Conservation (phyloP, 306 rosid species). For the Hylodesmum podocarpum region DNA sequence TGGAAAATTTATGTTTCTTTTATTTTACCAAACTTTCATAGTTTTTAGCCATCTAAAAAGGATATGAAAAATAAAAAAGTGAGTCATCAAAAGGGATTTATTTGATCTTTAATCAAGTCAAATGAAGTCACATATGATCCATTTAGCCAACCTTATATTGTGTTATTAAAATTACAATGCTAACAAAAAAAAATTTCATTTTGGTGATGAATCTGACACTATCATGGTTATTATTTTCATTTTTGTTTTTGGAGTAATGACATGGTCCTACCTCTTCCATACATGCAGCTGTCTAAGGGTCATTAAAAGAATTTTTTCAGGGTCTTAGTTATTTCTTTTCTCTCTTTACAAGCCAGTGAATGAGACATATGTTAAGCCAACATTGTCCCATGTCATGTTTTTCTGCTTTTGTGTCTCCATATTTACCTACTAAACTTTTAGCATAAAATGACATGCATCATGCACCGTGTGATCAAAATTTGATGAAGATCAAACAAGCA, state of each 20-base stretch:
- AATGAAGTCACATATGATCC: no score
- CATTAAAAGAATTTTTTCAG: constrained; percentile 29
- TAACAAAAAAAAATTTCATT: neutral
- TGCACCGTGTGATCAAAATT: constrained; percentile 21
- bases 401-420: constrained; percentile 2
- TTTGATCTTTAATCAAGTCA: no score
- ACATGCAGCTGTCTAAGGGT: constrained; percentile 41
- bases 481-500: neutral
- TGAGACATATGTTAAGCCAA: constrained; percentile 43
- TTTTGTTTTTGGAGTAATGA: constrained; percentile 33
- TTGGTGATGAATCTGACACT: constrained; percentile 38
- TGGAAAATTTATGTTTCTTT: constrained; percentile 43
- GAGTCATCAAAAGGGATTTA: no score
- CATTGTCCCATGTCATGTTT: constrained; percentile 35
- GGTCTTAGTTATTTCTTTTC: constrained; percentile 6
- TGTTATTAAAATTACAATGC: constrained; percentile 20
- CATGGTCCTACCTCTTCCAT: constrained; percentile 38
- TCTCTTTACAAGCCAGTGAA: constrained; percentile 29
- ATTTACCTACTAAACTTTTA: constrained; percentile 20
- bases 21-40: neutral
- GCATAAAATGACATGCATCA: neutral
- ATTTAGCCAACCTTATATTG: no score
- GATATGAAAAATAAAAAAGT: neutral
- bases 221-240: constrained; percentile 37
- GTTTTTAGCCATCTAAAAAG: neutral